These are phyloP conservation scores for Pontederia paniculata DNA, from an alignment of 176 grass and related monocot species.

Conservation along the genomic window DNA sequence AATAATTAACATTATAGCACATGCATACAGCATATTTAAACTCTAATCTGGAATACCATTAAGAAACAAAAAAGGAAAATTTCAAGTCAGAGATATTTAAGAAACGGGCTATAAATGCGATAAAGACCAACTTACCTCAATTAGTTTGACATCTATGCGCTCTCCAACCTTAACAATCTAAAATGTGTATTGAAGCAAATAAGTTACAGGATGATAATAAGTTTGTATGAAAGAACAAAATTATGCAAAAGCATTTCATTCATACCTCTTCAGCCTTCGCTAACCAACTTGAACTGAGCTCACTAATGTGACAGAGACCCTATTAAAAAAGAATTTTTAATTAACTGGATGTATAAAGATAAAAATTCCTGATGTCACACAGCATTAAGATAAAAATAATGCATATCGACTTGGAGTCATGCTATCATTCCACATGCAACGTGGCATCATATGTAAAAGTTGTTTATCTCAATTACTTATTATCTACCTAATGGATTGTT, in stretches of 20 bases:
- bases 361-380: no score
- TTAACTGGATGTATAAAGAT: no score
- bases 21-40: no score
- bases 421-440: no score
- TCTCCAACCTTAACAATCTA: constrained; percentile 85
- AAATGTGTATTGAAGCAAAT: constrained; percentile 18
- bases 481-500: no score
- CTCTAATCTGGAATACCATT: no score
- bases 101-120: neutral
- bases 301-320: constrained; percentile 95
- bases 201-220: constrained; percentile 6
- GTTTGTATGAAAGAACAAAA: constrained; percentile 9
- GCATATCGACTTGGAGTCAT: no score
- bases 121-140: constrained; percentile 57
- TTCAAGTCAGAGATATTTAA: neutral
- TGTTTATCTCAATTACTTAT: no score
- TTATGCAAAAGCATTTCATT: constrained; percentile 12
- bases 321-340: constrained; percentile 20
- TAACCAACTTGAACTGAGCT: constrained; percentile 78
- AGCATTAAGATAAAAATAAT: no score
- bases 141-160: constrained; percentile 85
- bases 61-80: neutral
- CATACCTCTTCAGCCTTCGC: constrained; percentile 94
- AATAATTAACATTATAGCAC: no score
- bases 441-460: no score